Percentiles rank a stretch among this genome's conserved stretches.
phyloP scores from a whole-genome alignment of 805 yeast genomes.

The Candida broadrunensis region DNA sequence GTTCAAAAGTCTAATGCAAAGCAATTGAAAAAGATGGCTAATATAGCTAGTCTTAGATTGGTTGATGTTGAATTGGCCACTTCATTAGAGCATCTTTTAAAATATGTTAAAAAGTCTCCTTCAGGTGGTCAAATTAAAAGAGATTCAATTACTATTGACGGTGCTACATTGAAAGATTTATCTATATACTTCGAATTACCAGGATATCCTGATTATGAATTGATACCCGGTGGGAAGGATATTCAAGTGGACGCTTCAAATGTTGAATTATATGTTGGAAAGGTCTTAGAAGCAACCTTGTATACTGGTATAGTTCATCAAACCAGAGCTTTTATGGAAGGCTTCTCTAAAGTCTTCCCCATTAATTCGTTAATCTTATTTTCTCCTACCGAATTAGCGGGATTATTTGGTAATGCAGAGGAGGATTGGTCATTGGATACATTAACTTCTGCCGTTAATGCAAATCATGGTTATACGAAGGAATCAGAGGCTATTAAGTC shows the following conservation, averaged over 20 bases:
- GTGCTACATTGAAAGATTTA: constrained; percentile 49
- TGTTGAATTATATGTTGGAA: constrained; percentile 53
- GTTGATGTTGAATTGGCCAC: constrained; percentile 60
- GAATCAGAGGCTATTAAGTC: constrained; percentile 63
- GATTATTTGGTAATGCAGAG: constrained; percentile 69
- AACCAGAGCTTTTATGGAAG: constrained; percentile 65
- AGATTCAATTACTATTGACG: constrained; percentile 23
- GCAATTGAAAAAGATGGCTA: constrained; percentile 20
- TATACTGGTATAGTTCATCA: constrained; percentile 65
- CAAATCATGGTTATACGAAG: constrained; percentile 85
- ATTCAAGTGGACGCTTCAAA: constrained; percentile 49
- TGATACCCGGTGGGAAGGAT: constrained; percentile 55
- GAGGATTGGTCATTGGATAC: constrained; percentile 86
- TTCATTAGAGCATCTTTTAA: constrained; percentile 52
- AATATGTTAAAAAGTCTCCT: constrained; percentile 32
- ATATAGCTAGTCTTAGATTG: constrained; percentile 35
- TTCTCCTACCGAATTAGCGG: constrained; percentile 68
- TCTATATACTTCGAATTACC: constrained; percentile 71
- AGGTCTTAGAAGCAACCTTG: constrained; percentile 56
- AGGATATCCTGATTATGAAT: constrained; percentile 61
- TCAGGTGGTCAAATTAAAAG: constrained; percentile 11
- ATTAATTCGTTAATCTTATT: constrained; percentile 68
- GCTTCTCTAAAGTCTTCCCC: constrained; percentile 83
- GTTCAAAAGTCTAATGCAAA: constrained; percentile 4
- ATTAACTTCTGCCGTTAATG: constrained; percentile 58